These are phyloP conservation scores for Crithidia bombi DNA, from an alignment of 208 protist species.

Conservation along the genomic window DNA sequence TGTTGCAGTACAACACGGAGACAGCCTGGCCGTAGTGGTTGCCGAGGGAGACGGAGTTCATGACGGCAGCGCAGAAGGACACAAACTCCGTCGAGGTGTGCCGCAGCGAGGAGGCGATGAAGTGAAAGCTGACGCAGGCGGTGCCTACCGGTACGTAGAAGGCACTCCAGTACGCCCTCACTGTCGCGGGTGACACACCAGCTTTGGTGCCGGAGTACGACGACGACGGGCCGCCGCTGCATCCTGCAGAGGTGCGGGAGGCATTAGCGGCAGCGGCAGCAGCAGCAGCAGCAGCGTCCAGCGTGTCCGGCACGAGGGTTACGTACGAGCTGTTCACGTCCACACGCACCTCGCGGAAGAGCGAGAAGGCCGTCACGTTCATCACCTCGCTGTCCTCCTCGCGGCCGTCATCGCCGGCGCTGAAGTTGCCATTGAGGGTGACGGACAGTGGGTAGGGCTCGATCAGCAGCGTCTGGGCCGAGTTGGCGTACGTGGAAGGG, in stretches of 20 bases:
- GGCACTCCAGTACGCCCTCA: conserved; percentile 54
- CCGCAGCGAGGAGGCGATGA: conserved; percentile 66
- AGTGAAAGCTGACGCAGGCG: conserved; percentile 72
- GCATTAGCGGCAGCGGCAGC: too few species aligned
- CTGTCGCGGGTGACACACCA: conserved; percentile 4
- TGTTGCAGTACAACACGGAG: conserved; percentile 82
- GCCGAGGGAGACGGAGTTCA: conserved; percentile 78
- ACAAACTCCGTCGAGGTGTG: conserved; percentile 74
- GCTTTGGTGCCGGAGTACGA: background rate
- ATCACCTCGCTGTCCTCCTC: conserved; percentile 35
- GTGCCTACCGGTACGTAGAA: conserved; percentile 68
- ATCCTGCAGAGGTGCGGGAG: too few species aligned
- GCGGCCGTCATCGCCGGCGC: conserved; percentile 44
- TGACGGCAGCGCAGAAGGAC: conserved; percentile 64
- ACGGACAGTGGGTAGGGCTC: conserved; percentile 55
- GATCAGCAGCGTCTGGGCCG: conserved; percentile 36
- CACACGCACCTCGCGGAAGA: conserved; percentile 53
- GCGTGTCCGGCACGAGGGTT: conserved; percentile 32
- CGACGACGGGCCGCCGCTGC: too few species aligned
- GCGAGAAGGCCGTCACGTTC: conserved; percentile 30
- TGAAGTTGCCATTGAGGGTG: conserved; percentile 49
- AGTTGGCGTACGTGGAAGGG: conserved; percentile 12
- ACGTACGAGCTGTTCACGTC: conserved; percentile 42
- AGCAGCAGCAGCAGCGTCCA: conserved; percentile 16
- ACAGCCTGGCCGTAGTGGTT: conserved; percentile 84